Evolutionary conservation across 2,329 filamentous ascomycete species (phyloP), one percentile per base, ranked within the genome.

Genomic region (Leptodontidium sp.): DNA sequence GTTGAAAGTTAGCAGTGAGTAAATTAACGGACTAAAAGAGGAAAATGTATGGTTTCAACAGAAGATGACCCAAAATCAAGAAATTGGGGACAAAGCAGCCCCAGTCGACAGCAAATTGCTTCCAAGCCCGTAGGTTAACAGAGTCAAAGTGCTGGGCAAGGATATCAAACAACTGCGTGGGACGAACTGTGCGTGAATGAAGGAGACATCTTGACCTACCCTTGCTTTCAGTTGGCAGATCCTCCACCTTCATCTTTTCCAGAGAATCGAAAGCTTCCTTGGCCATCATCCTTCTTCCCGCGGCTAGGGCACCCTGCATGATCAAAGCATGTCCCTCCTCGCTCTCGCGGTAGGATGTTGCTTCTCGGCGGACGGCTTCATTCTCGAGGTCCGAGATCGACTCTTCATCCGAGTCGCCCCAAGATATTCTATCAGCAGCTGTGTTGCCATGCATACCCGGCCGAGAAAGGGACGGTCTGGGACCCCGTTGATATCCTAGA

Each of bases 241-340:
- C 74, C 21, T 74, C 66, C 7, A 74, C n/a, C 14, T 77, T 74
- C 12, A 78, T 63, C 12, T 65, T 68, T 55, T 77, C 74, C 9
- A 79, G 71, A n/a, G 75, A 73, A 21, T 70, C 73, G 35, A 79
- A 66, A 53, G 74, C 73, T 35, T 72, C 70, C 61, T 74, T 76
- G 9, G 76, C 76, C 11, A 75, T 72, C 4, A 78, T 69, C 38
- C 68, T 75, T 52, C 78, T 78, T 8, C 64, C 61, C 12, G 66
- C 61, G 12, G 70, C 70, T n/a, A 75, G 32, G 15, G 65, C 65
- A 49, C 71, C 74, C 66, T 74, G 70, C 24, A 77, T 61, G 26
- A 74, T 68, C 59, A 75, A 57, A 5, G 71, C 64, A 61, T 71
- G 72, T 50, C 76, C 72, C 1, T 75, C 71, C 26, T 71, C 71